Evolutionary conservation across 1,284 basidiomycete species (phyloP).

Genomic region (Sanguinoderma infundibulare): DNA sequence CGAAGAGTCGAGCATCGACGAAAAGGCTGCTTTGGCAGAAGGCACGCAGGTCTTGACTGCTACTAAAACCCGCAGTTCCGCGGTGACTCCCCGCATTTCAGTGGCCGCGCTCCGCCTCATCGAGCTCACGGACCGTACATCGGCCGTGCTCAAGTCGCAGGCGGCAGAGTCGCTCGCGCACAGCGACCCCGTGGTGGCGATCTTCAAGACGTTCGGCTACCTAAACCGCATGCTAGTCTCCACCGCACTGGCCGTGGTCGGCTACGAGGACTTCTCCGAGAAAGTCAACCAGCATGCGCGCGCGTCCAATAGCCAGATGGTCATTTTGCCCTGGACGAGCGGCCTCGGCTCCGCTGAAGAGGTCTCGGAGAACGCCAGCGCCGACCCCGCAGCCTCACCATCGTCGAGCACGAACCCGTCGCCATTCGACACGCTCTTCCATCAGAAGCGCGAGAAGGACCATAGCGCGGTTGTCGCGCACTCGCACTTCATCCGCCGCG

Average conservation of each 20-base stretch:
- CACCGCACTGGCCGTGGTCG: conserved; percentile 70
- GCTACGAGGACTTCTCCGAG: conserved; percentile 68
- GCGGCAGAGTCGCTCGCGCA: conserved; percentile 71
- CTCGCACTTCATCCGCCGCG: conserved; percentile 80
- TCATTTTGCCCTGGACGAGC: conserved; percentile 82
- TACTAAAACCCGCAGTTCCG: background rate
- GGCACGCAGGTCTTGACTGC: conserved; percentile 5
- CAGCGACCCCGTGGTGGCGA: conserved; percentile 80
- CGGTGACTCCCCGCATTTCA: conserved; percentile 35
- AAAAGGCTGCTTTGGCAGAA: conserved; percentile 23
- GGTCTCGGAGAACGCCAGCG: background rate
- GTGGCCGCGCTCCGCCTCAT: conserved; percentile 86
- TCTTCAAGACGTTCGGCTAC: conserved; percentile 83
- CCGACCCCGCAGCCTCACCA: background rate
- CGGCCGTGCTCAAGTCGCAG: conserved; percentile 83
- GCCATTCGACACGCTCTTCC: conserved; percentile 62
- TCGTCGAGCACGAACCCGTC: conserved; percentile 6
- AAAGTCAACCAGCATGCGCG: conserved; percentile 71
- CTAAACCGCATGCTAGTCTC: conserved; percentile 73
- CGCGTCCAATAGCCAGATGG: conserved; percentile 68
- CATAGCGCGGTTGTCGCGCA: conserved; percentile 61
- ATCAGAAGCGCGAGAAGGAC: conserved; percentile 40
- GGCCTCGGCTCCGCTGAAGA: conserved; percentile 25
- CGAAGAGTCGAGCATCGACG: conserved; percentile 17
- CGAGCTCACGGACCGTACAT: conserved; percentile 87